These are phyloP conservation scores for Phytophthora pistaciae DNA, from an alignment of 352 stramenopile genomes.

Conservation along the genomic window DNA sequence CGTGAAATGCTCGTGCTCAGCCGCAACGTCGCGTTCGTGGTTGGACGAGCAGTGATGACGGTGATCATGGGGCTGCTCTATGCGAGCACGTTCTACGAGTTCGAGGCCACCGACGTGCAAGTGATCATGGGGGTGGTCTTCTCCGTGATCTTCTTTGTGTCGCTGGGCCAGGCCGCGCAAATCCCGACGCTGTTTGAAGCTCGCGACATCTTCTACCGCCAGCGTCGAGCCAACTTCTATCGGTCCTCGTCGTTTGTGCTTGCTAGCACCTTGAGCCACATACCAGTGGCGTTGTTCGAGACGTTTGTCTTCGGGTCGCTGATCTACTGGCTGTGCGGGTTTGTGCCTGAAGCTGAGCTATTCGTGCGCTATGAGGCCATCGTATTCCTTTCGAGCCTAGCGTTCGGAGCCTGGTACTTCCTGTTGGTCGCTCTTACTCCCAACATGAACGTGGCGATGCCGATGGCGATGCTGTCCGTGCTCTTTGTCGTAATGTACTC, in stretches of 20 bases:
- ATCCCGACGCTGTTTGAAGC: slow-evolving; percentile 83
- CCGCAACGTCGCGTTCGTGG: slow-evolving; percentile 48
- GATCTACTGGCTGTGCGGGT: slow-evolving; percentile 85
- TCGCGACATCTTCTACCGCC: slow-evolving; percentile 60
- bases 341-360: slow-evolving; percentile 32
- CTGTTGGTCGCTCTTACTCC: slow-evolving; percentile 44
- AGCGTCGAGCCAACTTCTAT: slow-evolving; percentile 57
- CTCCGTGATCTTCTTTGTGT: slow-evolving; percentile 80
- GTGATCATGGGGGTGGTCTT: slow-evolving; percentile 85
- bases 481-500: slow-evolving; percentile 60
- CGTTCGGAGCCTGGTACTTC: slow-evolving; percentile 58
- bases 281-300: slow-evolving; percentile 63
- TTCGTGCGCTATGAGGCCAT: slow-evolving; percentile 56
- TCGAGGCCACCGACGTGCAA: slow-evolving; percentile 46
- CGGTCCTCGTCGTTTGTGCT: slow-evolving; percentile 77
- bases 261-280: slow-evolving; percentile 43
- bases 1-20: slow-evolving; percentile 69
- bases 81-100: slow-evolving; percentile 53
- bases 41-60: slow-evolving; percentile 51
- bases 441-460: slow-evolving; percentile 53
- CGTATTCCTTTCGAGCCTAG: slow-evolving; percentile 56
- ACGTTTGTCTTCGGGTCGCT: slow-evolving; percentile 79
- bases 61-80: slow-evolving; percentile 58
- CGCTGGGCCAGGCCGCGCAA: slow-evolving; percentile 71
- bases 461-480: slow-evolving; percentile 54